Percentiles rank a stretch among this genome's conserved stretches.
These are phyloP conservation scores for Tuber melanosporum DNA, from an alignment of 495 filamentous ascomycete species.

Conservation along the genomic window DNA sequence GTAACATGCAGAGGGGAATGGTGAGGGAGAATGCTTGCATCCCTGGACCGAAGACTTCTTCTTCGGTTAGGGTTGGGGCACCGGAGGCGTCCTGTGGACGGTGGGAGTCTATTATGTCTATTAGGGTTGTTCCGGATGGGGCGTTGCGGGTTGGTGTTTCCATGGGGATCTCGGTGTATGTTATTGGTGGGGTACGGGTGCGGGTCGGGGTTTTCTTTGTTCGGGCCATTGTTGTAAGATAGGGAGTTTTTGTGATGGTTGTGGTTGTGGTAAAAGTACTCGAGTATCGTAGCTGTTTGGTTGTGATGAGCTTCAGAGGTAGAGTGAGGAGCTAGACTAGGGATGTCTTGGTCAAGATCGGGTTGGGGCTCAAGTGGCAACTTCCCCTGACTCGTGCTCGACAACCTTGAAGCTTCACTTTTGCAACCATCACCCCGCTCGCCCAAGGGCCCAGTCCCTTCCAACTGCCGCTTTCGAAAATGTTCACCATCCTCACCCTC, in stretches of 20 bases:
- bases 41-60: conserved; percentile 49
- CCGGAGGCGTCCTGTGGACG: conserved; percentile 48
- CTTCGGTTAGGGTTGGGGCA: conserved; percentile 37
- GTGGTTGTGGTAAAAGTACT: conserved; percentile 14
- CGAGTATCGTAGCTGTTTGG: background rate
- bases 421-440: background rate
- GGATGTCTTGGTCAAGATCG: background rate
- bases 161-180: conserved; percentile 51
- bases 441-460: background rate
- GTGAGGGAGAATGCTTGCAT: conserved; percentile 62
- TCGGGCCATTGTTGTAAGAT: conserved; percentile 24
- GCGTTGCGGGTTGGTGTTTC: conserved; percentile 42
- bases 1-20: conserved; percentile 66
- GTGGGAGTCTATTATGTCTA: conserved; percentile 58
- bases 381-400: background rate
- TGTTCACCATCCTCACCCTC: conserved; percentile 44
- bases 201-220: conserved; percentile 29
- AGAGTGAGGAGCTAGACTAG: background rate
- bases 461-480: conserved; percentile 4
- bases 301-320: background rate
- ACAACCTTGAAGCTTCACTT: background rate
- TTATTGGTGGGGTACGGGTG: conserved; percentile 46
- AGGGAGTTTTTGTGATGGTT: conserved; percentile 9
- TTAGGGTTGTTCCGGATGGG: conserved; percentile 50
- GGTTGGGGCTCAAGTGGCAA: background rate